Percentiles rank a stretch among this genome's conserved stretches.
Conservation (phyloP, 176 grass and related monocot species). For the Luzula sylvatica region DNA sequence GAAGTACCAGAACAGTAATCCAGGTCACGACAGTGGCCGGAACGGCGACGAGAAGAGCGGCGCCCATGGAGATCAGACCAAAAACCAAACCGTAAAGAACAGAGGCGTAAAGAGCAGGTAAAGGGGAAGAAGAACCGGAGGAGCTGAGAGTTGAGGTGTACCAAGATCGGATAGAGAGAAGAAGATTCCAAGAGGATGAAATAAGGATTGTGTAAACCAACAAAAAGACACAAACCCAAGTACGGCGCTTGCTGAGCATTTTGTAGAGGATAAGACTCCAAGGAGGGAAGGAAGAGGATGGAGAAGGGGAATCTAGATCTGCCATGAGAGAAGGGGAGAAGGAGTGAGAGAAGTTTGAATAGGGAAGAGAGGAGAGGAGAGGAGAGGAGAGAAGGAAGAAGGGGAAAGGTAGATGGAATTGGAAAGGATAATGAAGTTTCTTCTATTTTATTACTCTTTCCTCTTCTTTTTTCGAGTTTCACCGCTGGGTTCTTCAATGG, state of each 20-base stretch:
- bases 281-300: slow-evolving; percentile 26
- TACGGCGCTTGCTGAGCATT: slow-evolving; percentile 49
- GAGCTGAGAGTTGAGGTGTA: slow-evolving; percentile 6
- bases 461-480: too few species aligned
- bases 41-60: slow-evolving; percentile 54
- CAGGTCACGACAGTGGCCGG: slow-evolving; percentile 71
- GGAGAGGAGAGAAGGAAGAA: too few species aligned
- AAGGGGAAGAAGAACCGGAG: slow-evolving; percentile 24
- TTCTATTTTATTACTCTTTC: too few species aligned
- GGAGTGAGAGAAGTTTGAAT: too few species aligned
- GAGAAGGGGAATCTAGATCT: slow-evolving; percentile 2
- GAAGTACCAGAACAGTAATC: slow-evolving; percentile 92
- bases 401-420: too few species aligned
- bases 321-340: background rate
- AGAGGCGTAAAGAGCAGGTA: slow-evolving; percentile 58
- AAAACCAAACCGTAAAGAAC: slow-evolving; percentile 80
- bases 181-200: slow-evolving; percentile 55
- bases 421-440: too few species aligned
- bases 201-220: slow-evolving; percentile 56
- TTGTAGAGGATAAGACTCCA: slow-evolving; percentile 45
- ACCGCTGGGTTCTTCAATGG: too few species aligned
- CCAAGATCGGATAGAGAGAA: slow-evolving; percentile 63
- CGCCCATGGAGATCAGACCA: slow-evolving; percentile 71
- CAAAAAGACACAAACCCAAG: slow-evolving; percentile 69
- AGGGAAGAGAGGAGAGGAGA: too few species aligned